A percentile compares a stretch with the other conserved stretches of the same genome.
Conservation (phyloP, 805 yeast species). For the Myxozyma neglecta region DNA sequence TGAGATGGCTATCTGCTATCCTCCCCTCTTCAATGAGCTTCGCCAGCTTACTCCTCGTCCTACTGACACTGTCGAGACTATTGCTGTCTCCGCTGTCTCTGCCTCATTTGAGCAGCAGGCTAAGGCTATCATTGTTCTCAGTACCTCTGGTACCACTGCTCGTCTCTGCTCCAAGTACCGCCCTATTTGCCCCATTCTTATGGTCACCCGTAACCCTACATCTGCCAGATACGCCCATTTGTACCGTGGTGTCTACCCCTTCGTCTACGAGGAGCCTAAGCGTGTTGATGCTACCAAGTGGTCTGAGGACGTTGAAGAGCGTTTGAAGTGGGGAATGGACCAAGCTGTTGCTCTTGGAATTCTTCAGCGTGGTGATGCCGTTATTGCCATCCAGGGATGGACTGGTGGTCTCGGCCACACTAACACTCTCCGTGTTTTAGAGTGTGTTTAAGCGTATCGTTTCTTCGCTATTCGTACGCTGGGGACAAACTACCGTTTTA, state of each 20-base stretch:
- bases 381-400: conserved; percentile 98
- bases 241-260: conserved; percentile 98
- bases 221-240: conserved; percentile 95
- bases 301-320: conserved; percentile 94
- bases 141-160: conserved; percentile 93
- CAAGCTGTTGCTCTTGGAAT: conserved; percentile 87
- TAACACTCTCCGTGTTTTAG: conserved; percentile 91
- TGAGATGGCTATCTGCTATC: conserved; percentile 94
- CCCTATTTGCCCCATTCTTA: conserved; percentile 94
- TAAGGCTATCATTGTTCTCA: conserved; percentile 92
- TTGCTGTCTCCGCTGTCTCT: conserved; percentile 94
- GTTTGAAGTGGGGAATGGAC: conserved; percentile 88
- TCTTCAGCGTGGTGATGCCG: conserved; percentile 80
- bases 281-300: conserved; percentile 66
- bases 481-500: not conserved
- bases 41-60: conserved; percentile 84
- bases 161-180: conserved; percentile 96
- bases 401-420: conserved; percentile 98
- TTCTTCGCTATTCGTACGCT: not conserved
- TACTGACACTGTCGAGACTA: conserved; percentile 90
- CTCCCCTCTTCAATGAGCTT: conserved; percentile 76
- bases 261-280: conserved; percentile 67
- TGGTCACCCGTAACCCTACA: conserved; percentile 93
- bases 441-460: conserved; percentile 35
- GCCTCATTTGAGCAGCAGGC: conserved; percentile 96